These are phyloP conservation scores for Dorcoceras hygrometricum DNA, from an alignment of 257 asterid species.

Conservation along the genomic window DNA sequence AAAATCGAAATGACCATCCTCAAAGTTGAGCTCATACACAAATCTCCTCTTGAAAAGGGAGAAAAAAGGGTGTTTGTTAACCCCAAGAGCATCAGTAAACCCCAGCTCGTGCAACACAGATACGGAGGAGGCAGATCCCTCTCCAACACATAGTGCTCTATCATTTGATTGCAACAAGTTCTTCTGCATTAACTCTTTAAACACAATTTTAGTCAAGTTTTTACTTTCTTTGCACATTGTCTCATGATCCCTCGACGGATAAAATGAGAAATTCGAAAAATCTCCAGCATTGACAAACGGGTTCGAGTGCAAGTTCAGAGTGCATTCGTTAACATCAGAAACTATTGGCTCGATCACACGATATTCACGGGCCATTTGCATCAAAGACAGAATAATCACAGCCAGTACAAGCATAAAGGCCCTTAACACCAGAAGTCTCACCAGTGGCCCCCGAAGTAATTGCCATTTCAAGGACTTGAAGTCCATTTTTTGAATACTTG, in stretches of 20 bases:
- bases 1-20: conserved; percentile 60
- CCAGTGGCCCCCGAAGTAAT: conserved; percentile 40
- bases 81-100: conserved; percentile 46
- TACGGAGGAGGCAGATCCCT: conserved; percentile 49
- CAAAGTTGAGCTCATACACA: conserved; percentile 61
- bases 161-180: conserved; percentile 54
- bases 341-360: conserved; percentile 26
- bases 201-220: conserved; percentile 45
- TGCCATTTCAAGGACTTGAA: conserved; percentile 40
- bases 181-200: conserved; percentile 55
- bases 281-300: conserved; percentile 31
- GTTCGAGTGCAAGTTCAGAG: conserved; percentile 39
- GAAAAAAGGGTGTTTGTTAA: conserved; percentile 64
- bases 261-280: conserved; percentile 25
- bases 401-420: conserved; percentile 53
- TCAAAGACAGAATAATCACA: conserved; percentile 43
- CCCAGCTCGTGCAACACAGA: conserved; percentile 64
- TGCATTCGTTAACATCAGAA: conserved; percentile 44
- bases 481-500: conserved; percentile 25
- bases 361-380: conserved; percentile 31
- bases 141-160: conserved; percentile 68
- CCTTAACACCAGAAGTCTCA: conserved; percentile 56
- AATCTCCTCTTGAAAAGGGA: conserved; percentile 68
- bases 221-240: conserved; percentile 27
- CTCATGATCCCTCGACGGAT: conserved; percentile 28